Evolutionary conservation across 2,329 filamentous ascomycete species (phyloP).

Genomic region (Fusarium clavum): DNA sequence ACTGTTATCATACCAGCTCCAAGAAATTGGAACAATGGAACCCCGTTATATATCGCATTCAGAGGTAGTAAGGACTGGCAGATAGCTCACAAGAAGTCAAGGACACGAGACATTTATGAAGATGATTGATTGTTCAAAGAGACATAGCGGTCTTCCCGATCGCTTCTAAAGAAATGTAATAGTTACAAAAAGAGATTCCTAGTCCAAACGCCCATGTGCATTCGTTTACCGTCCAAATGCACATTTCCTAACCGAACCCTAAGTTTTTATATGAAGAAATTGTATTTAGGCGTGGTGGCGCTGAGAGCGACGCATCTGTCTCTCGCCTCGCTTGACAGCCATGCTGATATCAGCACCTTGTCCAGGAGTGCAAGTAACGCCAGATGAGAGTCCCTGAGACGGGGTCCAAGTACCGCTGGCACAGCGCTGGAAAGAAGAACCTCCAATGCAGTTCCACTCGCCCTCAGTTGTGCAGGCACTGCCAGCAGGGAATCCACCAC

Average conservation of each 20-base stretch:
- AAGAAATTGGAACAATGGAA: no score
- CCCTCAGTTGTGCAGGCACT: conserved; percentile 62
- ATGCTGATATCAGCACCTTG: conserved; percentile 56
- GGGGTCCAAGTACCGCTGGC: conserved; percentile 64
- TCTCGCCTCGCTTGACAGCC: conserved; percentile 28
- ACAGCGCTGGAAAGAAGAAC: conserved; percentile 65
- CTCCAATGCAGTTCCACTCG: conserved; percentile 65
- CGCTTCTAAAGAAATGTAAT: no score
- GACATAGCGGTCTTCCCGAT: no score
- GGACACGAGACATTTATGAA: no score
- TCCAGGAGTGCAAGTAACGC: conserved; percentile 59
- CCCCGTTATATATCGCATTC: no score
- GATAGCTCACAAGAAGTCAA: no score
- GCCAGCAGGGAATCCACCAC: conserved; percentile 53
- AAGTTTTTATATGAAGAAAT: neutral
- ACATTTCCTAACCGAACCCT: no score
- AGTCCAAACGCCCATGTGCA: neutral
- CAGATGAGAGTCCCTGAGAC: conserved; percentile 56
- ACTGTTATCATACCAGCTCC: no score
- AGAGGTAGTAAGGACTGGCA: no score
- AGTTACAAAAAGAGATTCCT: no score
- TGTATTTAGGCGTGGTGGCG: conserved; percentile 23
- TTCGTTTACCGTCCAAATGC: neutral
- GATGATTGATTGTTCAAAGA: no score
- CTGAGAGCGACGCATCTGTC: conserved; percentile 45